Conservation (phyloP, 768 basidiomycete genomes). For the Gloeophyllum trabeum region DNA sequence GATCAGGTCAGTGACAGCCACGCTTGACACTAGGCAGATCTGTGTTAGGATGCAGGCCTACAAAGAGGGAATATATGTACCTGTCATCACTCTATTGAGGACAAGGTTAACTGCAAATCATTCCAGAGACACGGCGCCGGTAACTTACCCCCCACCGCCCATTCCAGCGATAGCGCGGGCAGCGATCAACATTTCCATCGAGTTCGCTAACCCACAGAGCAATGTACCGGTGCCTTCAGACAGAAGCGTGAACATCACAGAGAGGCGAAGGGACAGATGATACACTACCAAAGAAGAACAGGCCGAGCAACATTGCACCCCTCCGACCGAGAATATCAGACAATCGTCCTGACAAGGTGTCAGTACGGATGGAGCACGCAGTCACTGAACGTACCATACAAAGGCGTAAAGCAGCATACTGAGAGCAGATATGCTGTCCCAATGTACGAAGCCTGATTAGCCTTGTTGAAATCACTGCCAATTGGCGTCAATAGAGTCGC, state of each 20-base stretch:
- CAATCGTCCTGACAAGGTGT: slow-evolving; percentile 48
- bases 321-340: slow-evolving; percentile 81
- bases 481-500: slow-evolving; percentile 80
- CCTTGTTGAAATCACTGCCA: slow-evolving; percentile 75
- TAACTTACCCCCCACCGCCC: slow-evolving; percentile 83
- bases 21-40: slow-evolving; percentile 53
- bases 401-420: slow-evolving; percentile 83
- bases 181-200: slow-evolving; percentile 72
- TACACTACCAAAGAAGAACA: slow-evolving; percentile 67
- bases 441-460: slow-evolving; percentile 75
- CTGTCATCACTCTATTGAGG: slow-evolving; percentile 89
- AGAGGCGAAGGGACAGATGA: slow-evolving; percentile 1
- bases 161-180: slow-evolving; percentile 84
- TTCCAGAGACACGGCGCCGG: slow-evolving; percentile 11
- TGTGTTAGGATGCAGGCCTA: slow-evolving; percentile 6
- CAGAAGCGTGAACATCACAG: slow-evolving; percentile 3
- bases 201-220: slow-evolving; percentile 77
- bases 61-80: slow-evolving; percentile 24
- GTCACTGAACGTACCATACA: slow-evolving; percentile 50
- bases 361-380: slow-evolving; percentile 2
- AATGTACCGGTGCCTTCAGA: slow-evolving; percentile 67
- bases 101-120: slow-evolving; percentile 13
- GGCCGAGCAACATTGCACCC: slow-evolving; percentile 76
- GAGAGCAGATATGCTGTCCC: slow-evolving; percentile 83
- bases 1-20: slow-evolving; percentile 81